Percentiles rank a stretch among this genome's conserved stretches.
Conservation (phyloP, 495 filamentous ascomycete species). For the Cercophora newfieldiana region DNA sequence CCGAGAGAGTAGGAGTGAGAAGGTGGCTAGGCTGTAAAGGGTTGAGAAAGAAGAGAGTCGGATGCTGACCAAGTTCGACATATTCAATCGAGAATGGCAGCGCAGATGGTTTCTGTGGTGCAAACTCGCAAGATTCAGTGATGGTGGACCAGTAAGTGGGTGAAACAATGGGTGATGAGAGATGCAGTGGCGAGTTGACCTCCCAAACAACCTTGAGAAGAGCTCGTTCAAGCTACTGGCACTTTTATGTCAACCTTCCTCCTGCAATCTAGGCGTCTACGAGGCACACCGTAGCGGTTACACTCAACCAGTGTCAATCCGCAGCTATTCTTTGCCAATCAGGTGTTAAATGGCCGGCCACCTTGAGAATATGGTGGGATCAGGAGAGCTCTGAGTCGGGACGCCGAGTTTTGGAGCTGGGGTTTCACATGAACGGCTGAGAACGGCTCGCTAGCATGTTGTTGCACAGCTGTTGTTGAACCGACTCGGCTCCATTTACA, state of each 20-base stretch:
- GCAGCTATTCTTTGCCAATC: background rate
- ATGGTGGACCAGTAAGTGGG: background rate
- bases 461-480: background rate
- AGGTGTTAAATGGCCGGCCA: background rate
- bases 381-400: background rate
- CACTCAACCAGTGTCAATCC: background rate
- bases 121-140: background rate
- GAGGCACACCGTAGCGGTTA: background rate
- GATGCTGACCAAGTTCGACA: conserved; percentile 3
- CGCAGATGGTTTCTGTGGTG: background rate
- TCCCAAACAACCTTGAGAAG: background rate
- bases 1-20: background rate
- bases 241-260: background rate
- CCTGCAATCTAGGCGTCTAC: background rate
- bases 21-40: background rate
- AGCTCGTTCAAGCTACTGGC: background rate
- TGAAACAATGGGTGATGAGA: background rate
- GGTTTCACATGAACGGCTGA: conserved; percentile 7
- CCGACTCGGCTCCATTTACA: background rate
- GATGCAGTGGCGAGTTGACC: background rate
- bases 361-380: background rate
- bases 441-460: background rate
- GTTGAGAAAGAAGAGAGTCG: background rate
- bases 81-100: background rate
- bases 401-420: background rate